Conservation (phyloP, 176 grass and related monocot species). For the Phyllostachys edulis region DNA sequence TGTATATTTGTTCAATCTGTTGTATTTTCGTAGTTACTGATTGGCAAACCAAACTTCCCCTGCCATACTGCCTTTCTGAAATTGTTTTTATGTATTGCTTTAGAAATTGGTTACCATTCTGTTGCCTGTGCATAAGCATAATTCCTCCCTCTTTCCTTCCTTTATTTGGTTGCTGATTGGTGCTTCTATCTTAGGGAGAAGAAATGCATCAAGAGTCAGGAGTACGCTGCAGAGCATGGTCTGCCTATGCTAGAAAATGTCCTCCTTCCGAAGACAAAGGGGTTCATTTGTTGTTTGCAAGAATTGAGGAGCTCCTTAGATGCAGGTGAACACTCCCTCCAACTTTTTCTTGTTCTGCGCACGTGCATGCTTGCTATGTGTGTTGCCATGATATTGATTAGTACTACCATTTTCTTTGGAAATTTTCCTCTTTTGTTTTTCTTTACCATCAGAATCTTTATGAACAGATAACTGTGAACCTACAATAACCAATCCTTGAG, state of each 20-base stretch:
- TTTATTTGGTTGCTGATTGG: slow-evolving; percentile 32
- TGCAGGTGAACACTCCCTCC: slow-evolving; percentile 29
- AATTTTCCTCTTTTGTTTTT: not conserved
- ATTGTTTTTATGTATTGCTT: slow-evolving; percentile 5
- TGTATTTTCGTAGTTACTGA: slow-evolving; percentile 6
- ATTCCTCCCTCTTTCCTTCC: slow-evolving; percentile 20
- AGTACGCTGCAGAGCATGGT: slow-evolving; percentile 68
- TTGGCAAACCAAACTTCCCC: not conserved
- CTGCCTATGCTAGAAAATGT: slow-evolving; percentile 76
- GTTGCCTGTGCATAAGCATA: not conserved
- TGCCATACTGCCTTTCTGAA: not conserved
- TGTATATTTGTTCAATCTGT: not conserved
- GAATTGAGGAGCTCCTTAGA: slow-evolving; percentile 61
- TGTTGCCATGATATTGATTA: not conserved
- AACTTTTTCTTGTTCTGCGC: not conserved
- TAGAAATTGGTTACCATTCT: slow-evolving; percentile 18
- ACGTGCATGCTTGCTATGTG: not conserved
- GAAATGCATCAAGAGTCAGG: slow-evolving; percentile 80
- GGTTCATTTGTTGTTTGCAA: slow-evolving; percentile 74
- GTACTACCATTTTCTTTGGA: not conserved
- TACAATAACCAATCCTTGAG: not conserved
- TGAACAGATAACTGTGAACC: slow-evolving; percentile 8
- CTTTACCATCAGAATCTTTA: not conserved
- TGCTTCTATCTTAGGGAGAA: slow-evolving; percentile 65
- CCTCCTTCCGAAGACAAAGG: slow-evolving; percentile 85